Conservation (phyloP, 2,329 filamentous ascomycete genomes). For the Claviceps lovelessii region DNA sequence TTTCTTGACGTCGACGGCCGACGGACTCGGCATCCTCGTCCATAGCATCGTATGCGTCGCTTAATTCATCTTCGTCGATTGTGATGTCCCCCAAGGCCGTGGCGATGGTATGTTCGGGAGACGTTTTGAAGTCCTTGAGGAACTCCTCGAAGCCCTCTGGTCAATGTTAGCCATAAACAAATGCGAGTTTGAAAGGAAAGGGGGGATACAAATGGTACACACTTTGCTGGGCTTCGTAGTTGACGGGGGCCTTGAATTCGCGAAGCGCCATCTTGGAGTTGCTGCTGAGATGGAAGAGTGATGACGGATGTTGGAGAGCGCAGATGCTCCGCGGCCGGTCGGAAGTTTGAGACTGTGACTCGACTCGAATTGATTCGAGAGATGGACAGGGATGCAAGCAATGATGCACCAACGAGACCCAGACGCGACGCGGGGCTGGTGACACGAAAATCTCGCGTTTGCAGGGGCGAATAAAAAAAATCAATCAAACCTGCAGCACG, state of each 20-base stretch:
- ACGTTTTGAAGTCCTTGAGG: slow-evolving; percentile 74
- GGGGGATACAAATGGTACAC: slow-evolving; percentile 19
- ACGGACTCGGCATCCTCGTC: slow-evolving; percentile 57
- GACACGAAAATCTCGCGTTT: slow-evolving; percentile 6
- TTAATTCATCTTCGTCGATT: slow-evolving; percentile 73
- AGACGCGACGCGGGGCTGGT: too few species aligned
- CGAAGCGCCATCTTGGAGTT: slow-evolving; percentile 62
- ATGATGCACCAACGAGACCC: too few species aligned
- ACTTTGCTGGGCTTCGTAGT: slow-evolving; percentile 82
- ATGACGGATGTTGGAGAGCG: background rate
- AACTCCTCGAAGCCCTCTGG: slow-evolving; percentile 77
- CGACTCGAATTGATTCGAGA: background rate
- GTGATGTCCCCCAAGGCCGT: slow-evolving; percentile 73
- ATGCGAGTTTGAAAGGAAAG: background rate
- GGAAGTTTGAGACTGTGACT: slow-evolving; percentile 8
- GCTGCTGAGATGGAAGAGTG: background rate
- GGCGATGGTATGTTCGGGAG: slow-evolving; percentile 53
- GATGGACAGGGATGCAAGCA: too few species aligned
- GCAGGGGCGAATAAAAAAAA: slow-evolving; percentile 11
- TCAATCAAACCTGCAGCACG: slow-evolving; percentile 2
- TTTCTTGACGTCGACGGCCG: slow-evolving; percentile 34
- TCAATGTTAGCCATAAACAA: background rate
- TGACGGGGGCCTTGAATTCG: slow-evolving; percentile 61
- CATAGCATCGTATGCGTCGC: slow-evolving; percentile 88
- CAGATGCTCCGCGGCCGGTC: slow-evolving; percentile 3